phyloP scores from a whole-genome alignment of 1,284 basidiomycete genomes.

The Crucibulum cyathiforme region DNA sequence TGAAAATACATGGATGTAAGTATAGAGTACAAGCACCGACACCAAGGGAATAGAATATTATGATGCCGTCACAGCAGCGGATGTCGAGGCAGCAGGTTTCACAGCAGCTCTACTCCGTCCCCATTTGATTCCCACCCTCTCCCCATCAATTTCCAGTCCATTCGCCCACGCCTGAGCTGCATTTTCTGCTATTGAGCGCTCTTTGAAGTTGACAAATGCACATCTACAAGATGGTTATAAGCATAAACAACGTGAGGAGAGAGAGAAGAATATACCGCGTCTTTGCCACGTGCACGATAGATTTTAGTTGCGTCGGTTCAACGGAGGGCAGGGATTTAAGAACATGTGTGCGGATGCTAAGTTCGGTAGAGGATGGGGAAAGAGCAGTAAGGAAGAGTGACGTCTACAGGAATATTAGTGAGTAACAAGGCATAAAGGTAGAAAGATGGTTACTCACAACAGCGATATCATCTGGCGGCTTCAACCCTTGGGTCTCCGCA shows the following conservation, averaged over 20 bases:
- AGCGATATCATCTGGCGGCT: constrained; percentile 86
- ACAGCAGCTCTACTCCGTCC: constrained; percentile 69
- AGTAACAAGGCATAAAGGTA: constrained; percentile 1
- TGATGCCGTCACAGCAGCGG: constrained; percentile 9
- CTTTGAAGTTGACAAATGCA: constrained; percentile 95
- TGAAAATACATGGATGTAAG: background rate
- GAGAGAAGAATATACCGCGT: constrained; percentile 54
- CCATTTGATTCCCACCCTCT: constrained; percentile 85
- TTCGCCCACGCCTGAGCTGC: constrained; percentile 88
- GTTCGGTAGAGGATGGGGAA: constrained; percentile 76
- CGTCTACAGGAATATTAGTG: constrained; percentile 57
- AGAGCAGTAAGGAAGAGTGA: constrained; percentile 92
- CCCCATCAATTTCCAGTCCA: constrained; percentile 85
- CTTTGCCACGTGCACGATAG: constrained; percentile 86
- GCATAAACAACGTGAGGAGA: constrained; percentile 5
- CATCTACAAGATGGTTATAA: constrained; percentile 58
- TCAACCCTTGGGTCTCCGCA: constrained; percentile 81
- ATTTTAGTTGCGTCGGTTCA: constrained; percentile 75
- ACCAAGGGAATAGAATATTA: background rate
- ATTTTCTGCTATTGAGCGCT: constrained; percentile 80
- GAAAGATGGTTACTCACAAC: constrained; percentile 65
- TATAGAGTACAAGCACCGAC: constrained; percentile 1
- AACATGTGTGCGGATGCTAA: constrained; percentile 79
- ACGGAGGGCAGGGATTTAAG: constrained; percentile 74
- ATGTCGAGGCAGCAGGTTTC: constrained; percentile 21